phyloP scores from a whole-genome alignment of 768 basidiomycete genomes.

The Macrolepiota fuliginosa region DNA sequence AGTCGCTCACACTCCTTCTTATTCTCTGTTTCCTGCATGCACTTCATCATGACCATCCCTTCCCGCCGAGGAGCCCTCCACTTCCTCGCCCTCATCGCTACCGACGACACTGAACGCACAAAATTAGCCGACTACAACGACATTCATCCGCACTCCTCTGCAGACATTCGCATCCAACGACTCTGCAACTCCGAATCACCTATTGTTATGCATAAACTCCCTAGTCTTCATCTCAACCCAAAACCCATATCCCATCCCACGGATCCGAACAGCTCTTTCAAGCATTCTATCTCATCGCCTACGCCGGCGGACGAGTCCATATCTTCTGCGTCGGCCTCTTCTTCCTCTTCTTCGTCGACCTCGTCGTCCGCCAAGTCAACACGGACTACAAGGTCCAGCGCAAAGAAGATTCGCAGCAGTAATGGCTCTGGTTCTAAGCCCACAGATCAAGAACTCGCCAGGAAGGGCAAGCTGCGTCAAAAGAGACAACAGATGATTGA shows the following conservation, averaged over 20 bases:
- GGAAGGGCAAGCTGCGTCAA: conserved; percentile 28
- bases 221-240: conserved; percentile 26
- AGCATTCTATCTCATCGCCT: conserved; percentile 12
- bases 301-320: neutral
- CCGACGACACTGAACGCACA: conserved; percentile 20
- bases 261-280: conserved; percentile 16
- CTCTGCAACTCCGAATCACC: conserved; percentile 16
- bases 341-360: conserved; percentile 23
- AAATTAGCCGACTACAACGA: conserved; percentile 16
- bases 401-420: conserved; percentile 20
- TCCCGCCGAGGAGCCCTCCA: conserved; percentile 29
- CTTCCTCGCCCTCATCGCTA: conserved; percentile 35
- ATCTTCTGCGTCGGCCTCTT: conserved; percentile 24
- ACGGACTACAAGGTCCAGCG: conserved; percentile 20
- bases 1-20: conserved; percentile 22
- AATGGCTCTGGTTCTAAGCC: conserved; percentile 12
- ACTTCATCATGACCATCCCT: conserved; percentile 28
- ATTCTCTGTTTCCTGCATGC: conserved; percentile 24
- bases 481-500: conserved; percentile 32
- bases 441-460: conserved; percentile 20
- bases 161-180: conserved; percentile 19
- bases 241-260: conserved; percentile 16
- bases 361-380: conserved; percentile 21
- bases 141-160: conserved; percentile 11
- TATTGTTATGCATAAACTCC: conserved; percentile 20